Conservation (phyloP, 805 yeast species). For the Nakazawaea peltata region DNA sequence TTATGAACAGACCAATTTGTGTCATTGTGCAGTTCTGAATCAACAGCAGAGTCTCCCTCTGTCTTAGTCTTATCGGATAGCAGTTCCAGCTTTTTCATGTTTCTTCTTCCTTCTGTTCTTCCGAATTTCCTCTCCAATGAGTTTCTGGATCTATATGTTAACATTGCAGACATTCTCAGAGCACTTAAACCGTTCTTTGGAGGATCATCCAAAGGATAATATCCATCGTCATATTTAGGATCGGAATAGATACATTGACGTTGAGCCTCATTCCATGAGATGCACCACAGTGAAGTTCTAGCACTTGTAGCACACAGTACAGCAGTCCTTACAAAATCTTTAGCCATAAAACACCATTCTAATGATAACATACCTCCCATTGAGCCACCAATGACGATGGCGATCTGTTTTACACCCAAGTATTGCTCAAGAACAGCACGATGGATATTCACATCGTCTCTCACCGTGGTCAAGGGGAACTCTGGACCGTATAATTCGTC, state of each 20-base stretch:
- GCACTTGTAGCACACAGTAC: constrained; percentile 93
- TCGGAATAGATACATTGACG: constrained; percentile 94
- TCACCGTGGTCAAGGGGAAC: constrained; percentile 88
- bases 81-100: constrained; percentile 13
- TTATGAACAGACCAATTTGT: constrained; percentile 72
- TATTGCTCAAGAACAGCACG: constrained; percentile 60
- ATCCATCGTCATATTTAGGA: constrained; percentile 89
- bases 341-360: constrained; percentile 74
- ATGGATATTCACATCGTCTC: constrained; percentile 85
- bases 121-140: constrained; percentile 90
- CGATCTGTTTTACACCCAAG: constrained; percentile 70
- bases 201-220: constrained; percentile 67
- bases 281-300: constrained; percentile 96
- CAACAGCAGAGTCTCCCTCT: not conserved
- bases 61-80: constrained; percentile 1
- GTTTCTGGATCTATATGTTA: constrained; percentile 88
- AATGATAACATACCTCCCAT: constrained; percentile 98
- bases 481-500: constrained; percentile 84
- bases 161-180: constrained; percentile 93
- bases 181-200: constrained; percentile 88
- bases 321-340: constrained; percentile 56
- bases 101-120: constrained; percentile 44
- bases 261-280: constrained; percentile 98
- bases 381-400: constrained; percentile 90
- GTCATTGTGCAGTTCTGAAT: constrained; percentile 32